A percentile compares a stretch with the other conserved stretches of the same genome.
These are phyloP conservation scores for Xylona heveae DNA, from an alignment of 495 filamentous ascomycete species.

Conservation along the genomic window DNA sequence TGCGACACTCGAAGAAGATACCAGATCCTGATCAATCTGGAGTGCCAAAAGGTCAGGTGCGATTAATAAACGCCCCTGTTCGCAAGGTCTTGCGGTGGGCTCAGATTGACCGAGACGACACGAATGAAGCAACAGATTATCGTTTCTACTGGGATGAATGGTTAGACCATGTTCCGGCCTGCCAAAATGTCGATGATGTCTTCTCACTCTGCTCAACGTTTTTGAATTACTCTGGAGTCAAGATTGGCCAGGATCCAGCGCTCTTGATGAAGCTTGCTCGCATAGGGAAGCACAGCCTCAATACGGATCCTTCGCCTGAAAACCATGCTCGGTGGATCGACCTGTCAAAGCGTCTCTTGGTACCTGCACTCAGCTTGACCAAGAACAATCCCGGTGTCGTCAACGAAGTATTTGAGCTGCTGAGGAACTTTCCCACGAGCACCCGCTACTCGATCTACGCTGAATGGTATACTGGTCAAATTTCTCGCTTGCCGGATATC, in stretches of 20 bases:
- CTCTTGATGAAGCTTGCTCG: conserved; percentile 61
- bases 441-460: conserved; percentile 77
- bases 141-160: conserved; percentile 96
- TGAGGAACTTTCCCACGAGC: conserved; percentile 54
- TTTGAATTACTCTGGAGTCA: conserved; percentile 63
- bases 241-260: conserved; percentile 62
- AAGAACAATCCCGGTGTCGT: conserved; percentile 64
- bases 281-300: conserved; percentile 59
- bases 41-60: conserved; percentile 42
- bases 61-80: conserved; percentile 27
- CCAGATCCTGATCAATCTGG: conserved; percentile 38
- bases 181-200: conserved; percentile 75
- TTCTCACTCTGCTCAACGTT: conserved; percentile 73
- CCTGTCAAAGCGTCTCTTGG: conserved; percentile 57
- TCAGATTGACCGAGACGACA: conserved; percentile 51
- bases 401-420: conserved; percentile 63
- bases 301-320: conserved; percentile 39
- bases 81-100: conserved; percentile 57
- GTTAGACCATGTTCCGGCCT: conserved; percentile 79
- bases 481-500: conserved; percentile 56
- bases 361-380: conserved; percentile 67
- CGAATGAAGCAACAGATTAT: conserved; percentile 50
- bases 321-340: conserved; percentile 60
- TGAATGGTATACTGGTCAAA: conserved; percentile 69
- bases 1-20: conserved; percentile 26